phyloP scores from a whole-genome alignment of 2,329 filamentous ascomycete genomes.

The Trichoderma brevicompactum region DNA sequence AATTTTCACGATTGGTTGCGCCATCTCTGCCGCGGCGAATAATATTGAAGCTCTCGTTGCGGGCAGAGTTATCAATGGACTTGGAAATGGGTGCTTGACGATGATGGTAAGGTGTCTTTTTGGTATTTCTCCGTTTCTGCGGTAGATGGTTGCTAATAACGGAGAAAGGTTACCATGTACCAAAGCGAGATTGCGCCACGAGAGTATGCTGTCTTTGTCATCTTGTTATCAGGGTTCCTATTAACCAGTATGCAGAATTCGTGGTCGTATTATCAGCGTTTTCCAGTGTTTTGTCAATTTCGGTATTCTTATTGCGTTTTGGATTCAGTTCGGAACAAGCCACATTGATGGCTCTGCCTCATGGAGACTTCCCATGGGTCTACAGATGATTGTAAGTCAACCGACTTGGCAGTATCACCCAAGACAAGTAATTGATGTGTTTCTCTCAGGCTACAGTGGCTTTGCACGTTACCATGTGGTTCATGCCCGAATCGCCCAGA shows the following conservation, averaged over 20 bases:
- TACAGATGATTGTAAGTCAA: conserved; percentile 36
- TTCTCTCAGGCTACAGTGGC: conserved; percentile 9
- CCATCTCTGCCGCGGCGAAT: conserved; percentile 16
- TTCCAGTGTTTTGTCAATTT: conserved; percentile 33
- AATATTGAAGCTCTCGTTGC: conserved; percentile 27
- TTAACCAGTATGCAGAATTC: conserved; percentile 37
- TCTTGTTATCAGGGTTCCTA: neutral
- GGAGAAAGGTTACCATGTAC: conserved; percentile 17
- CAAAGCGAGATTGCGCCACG: conserved; percentile 28
- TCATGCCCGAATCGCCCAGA: conserved; percentile 26
- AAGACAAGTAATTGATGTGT: neutral
- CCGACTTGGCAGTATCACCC: fast-evolving
- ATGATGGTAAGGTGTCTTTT: conserved; percentile 20
- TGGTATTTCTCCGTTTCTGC: too few species aligned
- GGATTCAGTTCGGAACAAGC: conserved; percentile 40
- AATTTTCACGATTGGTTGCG: conserved; percentile 25
- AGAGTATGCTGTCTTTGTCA: neutral
- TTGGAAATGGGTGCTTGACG: conserved; percentile 27
- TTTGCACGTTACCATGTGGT: conserved; percentile 28
- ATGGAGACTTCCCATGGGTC: conserved; percentile 39
- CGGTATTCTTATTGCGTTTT: conserved; percentile 41
- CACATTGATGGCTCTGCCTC: conserved; percentile 36
- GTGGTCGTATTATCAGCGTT: conserved; percentile 45
- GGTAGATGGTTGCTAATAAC: neutral
- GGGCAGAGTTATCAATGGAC: conserved; percentile 27